phyloP scores from a whole-genome alignment of 192 early-diverging fungal species.

The Podila minutissima region DNA sequence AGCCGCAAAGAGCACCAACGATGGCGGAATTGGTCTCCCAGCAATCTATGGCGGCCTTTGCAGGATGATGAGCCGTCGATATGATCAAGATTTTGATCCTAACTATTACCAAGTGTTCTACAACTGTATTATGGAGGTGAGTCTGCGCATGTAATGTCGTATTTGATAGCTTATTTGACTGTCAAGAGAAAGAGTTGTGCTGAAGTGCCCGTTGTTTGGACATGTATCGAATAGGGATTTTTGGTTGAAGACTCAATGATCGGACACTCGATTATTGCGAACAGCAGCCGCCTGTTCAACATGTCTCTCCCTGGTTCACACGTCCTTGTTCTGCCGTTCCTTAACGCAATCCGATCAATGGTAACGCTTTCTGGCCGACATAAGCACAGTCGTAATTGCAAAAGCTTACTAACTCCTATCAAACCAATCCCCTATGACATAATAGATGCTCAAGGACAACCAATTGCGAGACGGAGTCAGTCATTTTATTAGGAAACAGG shows the following conservation, averaged over 20 bases:
- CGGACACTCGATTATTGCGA: constrained; percentile 72
- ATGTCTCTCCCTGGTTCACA: constrained; percentile 72
- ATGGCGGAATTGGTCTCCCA: constrained; percentile 69
- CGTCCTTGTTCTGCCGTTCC: constrained; percentile 70
- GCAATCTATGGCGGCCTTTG: constrained; percentile 78
- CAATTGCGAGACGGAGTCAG: constrained; percentile 44
- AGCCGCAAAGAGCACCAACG: constrained; percentile 62
- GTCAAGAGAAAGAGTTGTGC: too few species aligned
- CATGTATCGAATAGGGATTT: constrained; percentile 59
- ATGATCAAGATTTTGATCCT: constrained; percentile 69
- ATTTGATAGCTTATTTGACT: too few species aligned
- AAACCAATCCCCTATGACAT: constrained; percentile 50
- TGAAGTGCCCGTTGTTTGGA: background rate
- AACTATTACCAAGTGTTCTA: constrained; percentile 79
- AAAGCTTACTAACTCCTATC: constrained; percentile 53
- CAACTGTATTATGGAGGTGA: constrained; percentile 68
- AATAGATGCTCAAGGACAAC: constrained; percentile 50
- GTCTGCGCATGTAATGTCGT: too few species aligned
- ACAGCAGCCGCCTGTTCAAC: constrained; percentile 74
- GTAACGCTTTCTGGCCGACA: constrained; percentile 37
- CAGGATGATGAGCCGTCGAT: constrained; percentile 78
- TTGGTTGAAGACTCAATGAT: constrained; percentile 63
- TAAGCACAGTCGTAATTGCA: constrained; percentile 23
- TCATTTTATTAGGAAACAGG: constrained; percentile 50
- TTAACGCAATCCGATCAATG: constrained; percentile 69